These are phyloP conservation scores for Populus trichocarpa DNA, from an alignment of 441 rosid genomes.

Conservation along the genomic window DNA sequence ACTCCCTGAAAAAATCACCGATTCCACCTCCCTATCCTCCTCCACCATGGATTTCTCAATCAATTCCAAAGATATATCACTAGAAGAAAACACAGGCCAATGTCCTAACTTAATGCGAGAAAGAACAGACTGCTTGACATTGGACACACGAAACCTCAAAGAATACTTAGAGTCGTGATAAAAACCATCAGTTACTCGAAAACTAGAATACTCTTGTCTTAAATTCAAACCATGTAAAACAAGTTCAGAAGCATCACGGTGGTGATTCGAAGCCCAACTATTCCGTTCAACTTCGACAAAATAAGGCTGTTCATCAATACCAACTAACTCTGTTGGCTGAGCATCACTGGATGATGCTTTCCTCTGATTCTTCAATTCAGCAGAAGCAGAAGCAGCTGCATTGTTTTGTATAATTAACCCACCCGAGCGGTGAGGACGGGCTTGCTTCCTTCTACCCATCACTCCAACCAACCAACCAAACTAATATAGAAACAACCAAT, in stretches of 20 bases:
- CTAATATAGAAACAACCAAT: not conserved
- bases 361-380: constrained; percentile 28
- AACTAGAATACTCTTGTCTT: constrained; percentile 39
- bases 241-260: constrained; percentile 80
- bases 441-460: constrained; percentile 94
- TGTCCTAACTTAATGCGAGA: constrained; percentile 85
- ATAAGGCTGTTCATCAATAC: constrained; percentile 40
- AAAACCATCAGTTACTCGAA: constrained; percentile 33
- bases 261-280: constrained; percentile 48
- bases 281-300: constrained; percentile 50
- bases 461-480: constrained; percentile 32
- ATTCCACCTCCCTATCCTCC: constrained; percentile 35
- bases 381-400: constrained; percentile 28
- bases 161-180: constrained; percentile 43
- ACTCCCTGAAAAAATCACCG: constrained; percentile 59
- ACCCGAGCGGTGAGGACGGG: constrained; percentile 71
- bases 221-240: constrained; percentile 51
- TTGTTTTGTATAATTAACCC: constrained; percentile 34
- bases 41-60: constrained; percentile 34
- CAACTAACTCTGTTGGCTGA: constrained; percentile 22
- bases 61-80: constrained; percentile 63
- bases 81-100: constrained; percentile 74
- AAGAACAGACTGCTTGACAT: constrained; percentile 39
- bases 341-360: constrained; percentile 12
- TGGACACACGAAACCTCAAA: constrained; percentile 61